These are phyloP conservation scores for Termitomyces sp. DNA, from an alignment of 768 basidiomycete genomes.

Conservation along the genomic window DNA sequence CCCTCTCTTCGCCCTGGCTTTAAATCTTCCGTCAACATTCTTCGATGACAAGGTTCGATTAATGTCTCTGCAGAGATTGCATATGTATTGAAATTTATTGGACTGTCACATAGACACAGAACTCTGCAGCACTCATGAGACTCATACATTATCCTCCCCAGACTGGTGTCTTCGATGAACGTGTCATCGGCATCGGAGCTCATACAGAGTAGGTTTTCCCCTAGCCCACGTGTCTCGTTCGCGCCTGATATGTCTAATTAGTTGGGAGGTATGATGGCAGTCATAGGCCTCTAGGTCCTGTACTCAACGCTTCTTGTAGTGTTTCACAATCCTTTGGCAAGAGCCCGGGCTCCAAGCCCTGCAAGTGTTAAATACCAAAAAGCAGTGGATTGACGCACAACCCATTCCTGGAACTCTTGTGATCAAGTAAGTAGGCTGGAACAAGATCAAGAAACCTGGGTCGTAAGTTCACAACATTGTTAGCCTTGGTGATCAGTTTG, in stretches of 20 bases:
- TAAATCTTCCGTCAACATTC: constrained; percentile 69
- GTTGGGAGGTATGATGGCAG: constrained; percentile 43
- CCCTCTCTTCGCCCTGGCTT: constrained; percentile 80
- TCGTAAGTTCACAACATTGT: not conserved
- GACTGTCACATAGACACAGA: constrained; percentile 52
- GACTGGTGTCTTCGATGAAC: constrained; percentile 39
- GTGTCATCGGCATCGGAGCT: constrained; percentile 70
- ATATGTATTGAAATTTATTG: not conserved
- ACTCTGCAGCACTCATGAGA: constrained; percentile 83
- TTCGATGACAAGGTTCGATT: constrained; percentile 73
- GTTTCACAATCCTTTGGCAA: constrained; percentile 86
- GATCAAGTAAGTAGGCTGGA: constrained; percentile 58
- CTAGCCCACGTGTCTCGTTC: not conserved
- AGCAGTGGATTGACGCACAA: constrained; percentile 80
- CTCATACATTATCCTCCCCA: constrained; percentile 75
- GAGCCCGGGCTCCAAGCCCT: constrained; percentile 70
- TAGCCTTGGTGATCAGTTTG: constrained; percentile 83
- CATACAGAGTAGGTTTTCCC: constrained; percentile 57
- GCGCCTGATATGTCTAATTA: constrained; percentile 15
- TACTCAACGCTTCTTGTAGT: constrained; percentile 33
- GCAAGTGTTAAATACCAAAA: constrained; percentile 75
- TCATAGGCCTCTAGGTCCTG: not conserved
- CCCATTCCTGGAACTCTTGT: constrained; percentile 81
- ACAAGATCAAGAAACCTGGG: not conserved
- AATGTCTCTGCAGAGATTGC: not conserved